Evolutionary conservation across 345 rosid species (phyloP), one percentile per base, ranked within the genome.

Genomic region (Brassica incana): DNA sequence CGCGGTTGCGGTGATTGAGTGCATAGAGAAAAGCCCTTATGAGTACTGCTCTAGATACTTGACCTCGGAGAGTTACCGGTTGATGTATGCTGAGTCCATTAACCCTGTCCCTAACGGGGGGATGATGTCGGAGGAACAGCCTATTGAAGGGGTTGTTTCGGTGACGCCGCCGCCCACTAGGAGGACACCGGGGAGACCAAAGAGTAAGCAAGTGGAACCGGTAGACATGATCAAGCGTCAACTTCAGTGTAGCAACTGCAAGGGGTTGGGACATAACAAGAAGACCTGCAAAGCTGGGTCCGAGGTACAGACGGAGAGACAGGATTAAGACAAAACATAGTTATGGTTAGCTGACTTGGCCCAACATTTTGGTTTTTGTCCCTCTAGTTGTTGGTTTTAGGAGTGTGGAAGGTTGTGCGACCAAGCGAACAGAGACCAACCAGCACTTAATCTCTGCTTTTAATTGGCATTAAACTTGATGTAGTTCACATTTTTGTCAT

Each of bases 161-260:
- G 93, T 94, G 30, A 91, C 90, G 11, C 97, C 98, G 12, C 97
- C 97, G n/a, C 93, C 98, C 43, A 87, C 88, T 1, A 85, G 86
- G 62, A 88, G 89, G 48, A 88, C 91, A 8, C 92, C 91, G n/a
- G 97, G 98, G 50, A 86, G 90, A 69, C 89, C 95, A 20, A 92
- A 90, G 88, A 82, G 77, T 81, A 91, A 91, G 84, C 90, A 85
- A 69, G 82, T 80, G 43, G 93, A 89, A 56, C 82, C 91, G 3
- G 23, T 85, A 1, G 98, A 90, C 72, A 80, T 91, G 45, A 83
- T 85, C 16, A 94, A 88, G 72, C 89, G 97, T 72, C 94, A 91
- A 72, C 95, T 92, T 43, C 98, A 94, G 75, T 94, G 98, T 82
- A 92, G 98, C 90, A 88, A 85, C 84, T 94, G 98, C 86, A 94